Percentiles rank a stretch among this genome's conserved stretches.
These are phyloP conservation scores for Leccinum fallax DNA, from an alignment of 1,284 basidiomycete species.

Conservation along the genomic window DNA sequence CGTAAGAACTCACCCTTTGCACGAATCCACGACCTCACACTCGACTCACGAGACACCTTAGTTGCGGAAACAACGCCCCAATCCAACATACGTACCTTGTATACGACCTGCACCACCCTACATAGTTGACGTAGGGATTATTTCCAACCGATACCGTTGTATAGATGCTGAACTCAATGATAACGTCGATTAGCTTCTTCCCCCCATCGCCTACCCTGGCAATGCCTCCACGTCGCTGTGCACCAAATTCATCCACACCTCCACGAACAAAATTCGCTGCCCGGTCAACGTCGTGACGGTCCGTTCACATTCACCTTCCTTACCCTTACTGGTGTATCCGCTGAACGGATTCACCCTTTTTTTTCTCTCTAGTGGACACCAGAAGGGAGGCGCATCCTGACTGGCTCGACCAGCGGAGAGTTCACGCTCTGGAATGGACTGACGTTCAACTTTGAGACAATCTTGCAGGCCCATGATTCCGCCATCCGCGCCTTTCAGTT, in stretches of 20 bases:
- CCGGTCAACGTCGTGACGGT: slow-evolving; percentile 95
- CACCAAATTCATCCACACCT: slow-evolving; percentile 96
- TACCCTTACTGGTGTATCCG: neutral
- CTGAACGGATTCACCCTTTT: slow-evolving; percentile 1
- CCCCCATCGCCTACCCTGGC: slow-evolving; percentile 86
- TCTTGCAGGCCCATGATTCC: slow-evolving; percentile 95
- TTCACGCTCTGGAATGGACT: slow-evolving; percentile 99
- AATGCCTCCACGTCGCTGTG: slow-evolving; percentile 92
- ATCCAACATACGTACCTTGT: slow-evolving; percentile 71
- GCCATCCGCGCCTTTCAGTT: slow-evolving; percentile 91
- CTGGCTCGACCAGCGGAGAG: slow-evolving; percentile 95
- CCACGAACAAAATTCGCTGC: slow-evolving; percentile 97
- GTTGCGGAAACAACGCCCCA: slow-evolving; percentile 76
- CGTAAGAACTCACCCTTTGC: slow-evolving; percentile 43
- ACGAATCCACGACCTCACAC: neutral
- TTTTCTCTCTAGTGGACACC: slow-evolving; percentile 82
- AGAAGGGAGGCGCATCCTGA: slow-evolving; percentile 89
- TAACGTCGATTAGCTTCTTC: slow-evolving; percentile 69
- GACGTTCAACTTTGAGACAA: slow-evolving; percentile 99
- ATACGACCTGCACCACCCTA: slow-evolving; percentile 82
- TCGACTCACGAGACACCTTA: slow-evolving; percentile 33
- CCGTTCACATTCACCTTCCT: slow-evolving; percentile 34
- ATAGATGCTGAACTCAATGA: slow-evolving; percentile 25
- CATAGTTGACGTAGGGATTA: slow-evolving; percentile 74
- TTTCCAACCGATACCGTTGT: slow-evolving; percentile 13